These are phyloP conservation scores for Ochetophila trinervis DNA, from an alignment of 306 rosid genomes.

Conservation along the genomic window DNA sequence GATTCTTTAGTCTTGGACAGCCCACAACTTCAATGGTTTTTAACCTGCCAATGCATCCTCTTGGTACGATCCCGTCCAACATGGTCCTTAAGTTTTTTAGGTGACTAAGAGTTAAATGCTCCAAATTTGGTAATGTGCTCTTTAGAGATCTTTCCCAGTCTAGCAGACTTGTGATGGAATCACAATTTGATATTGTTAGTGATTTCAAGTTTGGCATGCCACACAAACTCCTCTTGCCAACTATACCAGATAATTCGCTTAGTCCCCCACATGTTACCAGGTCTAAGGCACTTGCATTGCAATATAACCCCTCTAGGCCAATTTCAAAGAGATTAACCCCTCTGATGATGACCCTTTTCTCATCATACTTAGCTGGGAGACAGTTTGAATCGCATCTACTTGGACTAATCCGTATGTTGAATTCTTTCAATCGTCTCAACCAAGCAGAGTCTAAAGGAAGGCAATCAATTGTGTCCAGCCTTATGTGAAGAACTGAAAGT, in stretches of 20 bases:
- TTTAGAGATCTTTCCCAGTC: background rate
- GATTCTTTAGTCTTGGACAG: conserved; percentile 9
- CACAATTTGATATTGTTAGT: conserved; percentile 5
- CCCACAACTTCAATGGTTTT: conserved; percentile 1
- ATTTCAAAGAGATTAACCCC: conserved; percentile 14
- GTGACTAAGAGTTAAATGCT: conserved; percentile 1
- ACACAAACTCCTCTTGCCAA: background rate
- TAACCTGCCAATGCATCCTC: conserved; percentile 14
- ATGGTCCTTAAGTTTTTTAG: conserved; percentile 8
- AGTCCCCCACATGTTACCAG: conserved; percentile 10
- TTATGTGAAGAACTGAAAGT: conserved; percentile 21
- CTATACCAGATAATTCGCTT: conserved; percentile 5
- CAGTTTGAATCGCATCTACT: background rate
- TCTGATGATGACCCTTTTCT: conserved; percentile 22
- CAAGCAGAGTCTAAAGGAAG: conserved; percentile 15
- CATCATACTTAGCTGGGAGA: conserved; percentile 9
- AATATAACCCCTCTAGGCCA: conserved; percentile 11
- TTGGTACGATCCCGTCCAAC: background rate
- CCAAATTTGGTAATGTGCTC: conserved; percentile 20
- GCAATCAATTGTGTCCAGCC: conserved; percentile 17
- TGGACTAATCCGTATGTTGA: conserved; percentile 18
- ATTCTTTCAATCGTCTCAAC: conserved; percentile 14
- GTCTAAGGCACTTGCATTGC: conserved; percentile 13
- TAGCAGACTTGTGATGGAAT: conserved; percentile 4
- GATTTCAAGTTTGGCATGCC: conserved; percentile 17